These are phyloP conservation scores for Pholiota adiposa DNA, from an alignment of 1,284 basidiomycete species.

Conservation along the genomic window DNA sequence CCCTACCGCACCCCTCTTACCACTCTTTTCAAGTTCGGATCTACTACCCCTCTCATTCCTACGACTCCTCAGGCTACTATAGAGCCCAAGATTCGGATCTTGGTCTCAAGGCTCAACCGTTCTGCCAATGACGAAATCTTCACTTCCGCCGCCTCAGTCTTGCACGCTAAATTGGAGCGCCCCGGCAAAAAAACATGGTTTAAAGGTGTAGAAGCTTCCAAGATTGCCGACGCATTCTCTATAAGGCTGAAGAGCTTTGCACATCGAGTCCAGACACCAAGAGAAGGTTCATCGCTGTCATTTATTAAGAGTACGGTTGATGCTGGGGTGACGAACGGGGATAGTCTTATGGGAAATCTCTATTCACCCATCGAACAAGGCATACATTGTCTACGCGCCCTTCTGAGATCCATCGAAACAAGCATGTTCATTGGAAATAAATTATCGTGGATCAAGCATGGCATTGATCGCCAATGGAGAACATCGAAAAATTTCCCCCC, in stretches of 20 bases:
- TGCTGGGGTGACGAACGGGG: background rate
- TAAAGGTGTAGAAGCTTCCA: background rate
- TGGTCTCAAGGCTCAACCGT: background rate
- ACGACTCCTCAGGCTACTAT: background rate
- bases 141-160: background rate
- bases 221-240: background rate
- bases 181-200: background rate
- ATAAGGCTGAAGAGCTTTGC: background rate
- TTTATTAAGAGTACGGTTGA: background rate
- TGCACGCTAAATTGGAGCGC: background rate
- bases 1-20: background rate
- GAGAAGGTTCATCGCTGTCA: background rate
- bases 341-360: background rate
- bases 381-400: background rate
- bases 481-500: background rate
- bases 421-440: background rate
- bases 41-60: background rate
- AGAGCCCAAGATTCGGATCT: background rate
- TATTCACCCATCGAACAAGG: background rate
- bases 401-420: background rate
- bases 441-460: background rate
- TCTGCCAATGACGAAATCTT: background rate
- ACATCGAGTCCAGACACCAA: background rate
- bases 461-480: background rate
- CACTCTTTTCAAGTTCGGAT: background rate